Evolutionary conservation across 257 asterid species (phyloP).

Genomic region (Dorcoceras hygrometricum): DNA sequence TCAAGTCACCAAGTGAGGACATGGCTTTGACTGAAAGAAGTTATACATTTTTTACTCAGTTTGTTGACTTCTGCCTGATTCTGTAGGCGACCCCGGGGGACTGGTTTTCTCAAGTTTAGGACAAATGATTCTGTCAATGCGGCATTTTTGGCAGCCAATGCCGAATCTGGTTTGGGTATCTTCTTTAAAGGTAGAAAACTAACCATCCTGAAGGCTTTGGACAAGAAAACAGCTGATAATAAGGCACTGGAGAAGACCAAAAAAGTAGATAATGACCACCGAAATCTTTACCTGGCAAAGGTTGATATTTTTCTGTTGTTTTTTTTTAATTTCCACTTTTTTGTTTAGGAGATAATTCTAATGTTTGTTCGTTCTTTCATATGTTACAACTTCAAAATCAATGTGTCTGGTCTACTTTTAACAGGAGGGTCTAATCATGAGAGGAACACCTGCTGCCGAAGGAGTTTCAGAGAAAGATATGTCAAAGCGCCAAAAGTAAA

Average conservation of each 20-base stretch:
- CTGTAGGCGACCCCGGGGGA: conserved; percentile 90
- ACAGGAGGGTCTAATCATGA: conserved; percentile 89
- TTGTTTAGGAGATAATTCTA: not conserved
- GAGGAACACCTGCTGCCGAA: conserved; percentile 86
- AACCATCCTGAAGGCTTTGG: conserved; percentile 78
- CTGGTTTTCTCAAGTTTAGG: conserved; percentile 93
- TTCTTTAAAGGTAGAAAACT: conserved; percentile 74
- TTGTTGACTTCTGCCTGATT: conserved; percentile 20
- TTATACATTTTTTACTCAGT: conserved; percentile 14
- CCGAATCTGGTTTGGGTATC: conserved; percentile 59
- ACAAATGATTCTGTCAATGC: conserved; percentile 64
- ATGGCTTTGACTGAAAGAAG: not conserved
- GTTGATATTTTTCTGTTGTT: conserved; percentile 37
- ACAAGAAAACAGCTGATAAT: conserved; percentile 72
- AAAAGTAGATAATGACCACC: conserved; percentile 66
- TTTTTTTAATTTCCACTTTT: conserved; percentile 7
- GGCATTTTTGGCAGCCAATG: conserved; percentile 66
- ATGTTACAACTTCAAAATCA: conserved; percentile 8
- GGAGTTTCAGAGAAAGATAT: conserved; percentile 83
- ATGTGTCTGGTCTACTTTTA: conserved; percentile 25
- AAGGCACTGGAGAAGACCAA: conserved; percentile 77
- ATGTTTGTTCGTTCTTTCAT: not conserved
- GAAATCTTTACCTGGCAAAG: conserved; percentile 89
- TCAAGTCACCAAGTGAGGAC: conserved; percentile 72
- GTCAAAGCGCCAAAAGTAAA: conserved; percentile 87